Base-by-base conservation (phyloP, 139 green algal genomes). In the Micractinium conductrix region DNA sequence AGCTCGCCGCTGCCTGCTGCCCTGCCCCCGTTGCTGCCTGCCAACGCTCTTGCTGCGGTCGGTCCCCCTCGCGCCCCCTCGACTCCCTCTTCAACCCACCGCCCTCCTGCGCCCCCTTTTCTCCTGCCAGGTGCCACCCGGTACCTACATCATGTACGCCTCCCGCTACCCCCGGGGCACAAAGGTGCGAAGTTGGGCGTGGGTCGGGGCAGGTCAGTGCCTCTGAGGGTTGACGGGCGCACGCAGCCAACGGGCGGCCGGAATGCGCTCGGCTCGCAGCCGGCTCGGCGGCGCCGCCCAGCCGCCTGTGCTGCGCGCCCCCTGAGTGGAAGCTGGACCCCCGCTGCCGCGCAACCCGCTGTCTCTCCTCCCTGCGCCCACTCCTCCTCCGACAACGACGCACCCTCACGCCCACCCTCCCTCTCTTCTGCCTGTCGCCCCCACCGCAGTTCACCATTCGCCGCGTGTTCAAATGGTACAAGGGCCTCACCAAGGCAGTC, bases 141-240 rank as follows among this genome's bases (percentile, higher is more conserved):
- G 88, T 1, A 88, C 65, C n/a, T 74, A 68, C 71, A 74, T 93
- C 2, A 71, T 93, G 35, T 90, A 89, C 44, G 82, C 88, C 26
- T 89, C 86, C 9, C 84, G 90, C 44, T 93, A 89, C 75, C 90
- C 90, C 2, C 16, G 73, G 21, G 87, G 89, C n/a, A 83, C 78
- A 16, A 60, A 74, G 78, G 62, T 83, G 76, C 1, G 10, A 50
- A n/a, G n/a, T 58, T 10, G 48, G 48, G 48, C 10, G 16, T 10
- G 48, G 48, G 48, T 16, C 10, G 48, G 16, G 16, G 48, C 12
- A 16, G 48, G 48, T 58, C 10, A 58, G 48, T 10, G 48, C 10
- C 10, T 10, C 12, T 58, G 48, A 58, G 48, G 48, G 48, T 58
- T 58, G 48, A 58, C 12, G 48, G 48, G 16, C 12, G 48, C 48